A percentile compares a stretch with the other conserved stretches of the same genome.
Conservation (phyloP, 164 flowering plant species). For the Cinnamomum micranthum region DNA sequence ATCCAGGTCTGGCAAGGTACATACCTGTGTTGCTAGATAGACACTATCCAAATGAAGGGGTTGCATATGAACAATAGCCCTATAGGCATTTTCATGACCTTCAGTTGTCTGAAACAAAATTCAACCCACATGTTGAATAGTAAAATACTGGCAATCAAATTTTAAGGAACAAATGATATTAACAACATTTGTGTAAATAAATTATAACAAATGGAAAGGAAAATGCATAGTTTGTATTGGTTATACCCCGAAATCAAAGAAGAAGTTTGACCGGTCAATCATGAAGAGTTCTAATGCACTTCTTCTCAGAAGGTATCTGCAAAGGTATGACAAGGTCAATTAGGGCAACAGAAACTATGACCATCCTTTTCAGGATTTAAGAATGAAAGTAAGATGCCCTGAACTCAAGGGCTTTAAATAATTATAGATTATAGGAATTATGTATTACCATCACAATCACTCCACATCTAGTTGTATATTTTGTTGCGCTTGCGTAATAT, state of each 20-base stretch:
- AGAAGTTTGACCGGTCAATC: constrained; percentile 95
- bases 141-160: not conserved
- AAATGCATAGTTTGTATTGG: not conserved
- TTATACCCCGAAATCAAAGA: constrained; percentile 96
- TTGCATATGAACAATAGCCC: constrained; percentile 83
- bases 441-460: too few species aligned
- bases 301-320: constrained; percentile 91
- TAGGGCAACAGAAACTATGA: constrained; percentile 1
- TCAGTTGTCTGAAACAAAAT: constrained; percentile 56
- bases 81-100: constrained; percentile 83
- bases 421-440: too few species aligned
- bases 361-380: not conserved
- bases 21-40: constrained; percentile 93
- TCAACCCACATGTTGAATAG: not conserved
- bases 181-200: constrained; percentile 2
- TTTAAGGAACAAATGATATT: not conserved
- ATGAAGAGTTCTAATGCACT: constrained; percentile 96
- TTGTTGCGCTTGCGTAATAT: too few species aligned
- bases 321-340: not conserved
- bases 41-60: constrained; percentile 93
- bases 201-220: not conserved
- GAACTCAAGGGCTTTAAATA: too few species aligned
- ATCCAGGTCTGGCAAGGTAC: not conserved
- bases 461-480: too few species aligned
- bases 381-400: too few species aligned